These are phyloP conservation scores for Penicillium flavigenum DNA, from an alignment of 495 filamentous ascomycete genomes.

Conservation along the genomic window DNA sequence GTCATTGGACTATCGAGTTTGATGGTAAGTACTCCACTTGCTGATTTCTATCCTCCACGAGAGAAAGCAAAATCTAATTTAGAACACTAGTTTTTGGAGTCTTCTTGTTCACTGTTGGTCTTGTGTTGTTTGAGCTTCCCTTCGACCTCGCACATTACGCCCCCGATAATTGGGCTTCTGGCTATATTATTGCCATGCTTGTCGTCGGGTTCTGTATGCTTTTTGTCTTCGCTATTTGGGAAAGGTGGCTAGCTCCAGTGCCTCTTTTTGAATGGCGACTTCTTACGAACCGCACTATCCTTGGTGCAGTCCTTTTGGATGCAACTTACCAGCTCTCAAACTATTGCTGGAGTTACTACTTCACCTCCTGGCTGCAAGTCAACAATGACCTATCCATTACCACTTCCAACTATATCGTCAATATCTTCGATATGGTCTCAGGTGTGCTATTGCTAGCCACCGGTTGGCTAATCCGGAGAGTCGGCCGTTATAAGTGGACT, in stretches of 20 bases:
- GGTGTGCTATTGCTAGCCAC: constrained; percentile 42
- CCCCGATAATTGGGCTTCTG: constrained; percentile 38
- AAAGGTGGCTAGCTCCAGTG: constrained; percentile 49
- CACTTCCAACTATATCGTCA: constrained; percentile 51
- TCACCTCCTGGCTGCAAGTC: constrained; percentile 66
- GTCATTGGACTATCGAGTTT: constrained; percentile 14
- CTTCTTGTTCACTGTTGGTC: constrained; percentile 52
- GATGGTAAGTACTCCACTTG: constrained; percentile 10
- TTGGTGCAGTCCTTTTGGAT: constrained; percentile 51
- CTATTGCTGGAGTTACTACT: constrained; percentile 42
- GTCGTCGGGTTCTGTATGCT: constrained; percentile 52
- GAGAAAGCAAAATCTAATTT: too few relatives aligned
- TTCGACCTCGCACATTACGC: constrained; percentile 50
- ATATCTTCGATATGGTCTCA: constrained; percentile 48
- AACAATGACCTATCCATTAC: constrained; percentile 56
- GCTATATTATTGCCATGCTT: constrained; percentile 51
- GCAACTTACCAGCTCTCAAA: constrained; percentile 55
- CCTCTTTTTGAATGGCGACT: constrained; percentile 54
- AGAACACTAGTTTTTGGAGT: constrained; percentile 39
- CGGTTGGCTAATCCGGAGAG: constrained; percentile 51
- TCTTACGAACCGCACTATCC: constrained; percentile 50
- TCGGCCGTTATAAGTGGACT: constrained; percentile 49
- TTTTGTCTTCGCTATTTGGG: constrained; percentile 54
- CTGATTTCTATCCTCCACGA: too few relatives aligned
- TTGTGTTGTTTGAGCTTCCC: constrained; percentile 57